phyloP scores from a whole-genome alignment of 345 rosid species.

The Ailanthus altissimus region DNA sequence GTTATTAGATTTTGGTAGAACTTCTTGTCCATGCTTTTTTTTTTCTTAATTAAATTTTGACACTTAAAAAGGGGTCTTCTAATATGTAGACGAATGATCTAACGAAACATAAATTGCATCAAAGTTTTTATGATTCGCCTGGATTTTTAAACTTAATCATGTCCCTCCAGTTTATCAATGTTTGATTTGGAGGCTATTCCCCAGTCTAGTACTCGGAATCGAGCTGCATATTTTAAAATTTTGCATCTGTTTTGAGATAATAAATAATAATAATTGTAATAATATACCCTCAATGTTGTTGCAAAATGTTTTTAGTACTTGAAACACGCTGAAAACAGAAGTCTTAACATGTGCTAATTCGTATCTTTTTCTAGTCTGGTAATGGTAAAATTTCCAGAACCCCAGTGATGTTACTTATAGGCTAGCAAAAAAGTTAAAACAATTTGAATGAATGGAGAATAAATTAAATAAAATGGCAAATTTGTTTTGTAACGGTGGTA shows the following conservation, averaged over 20 bases:
- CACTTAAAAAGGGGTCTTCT: too few relatives aligned
- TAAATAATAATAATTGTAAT: too few relatives aligned
- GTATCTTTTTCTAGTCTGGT: neutral
- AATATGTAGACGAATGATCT: too few relatives aligned
- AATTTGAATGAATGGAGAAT: neutral
- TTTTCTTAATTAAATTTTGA: too few relatives aligned
- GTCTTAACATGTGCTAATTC: neutral
- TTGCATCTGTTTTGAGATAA: neutral
- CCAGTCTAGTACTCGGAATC: neutral
- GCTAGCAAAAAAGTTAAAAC: neutral
- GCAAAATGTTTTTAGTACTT: too few relatives aligned
- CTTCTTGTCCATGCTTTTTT: conserved; percentile 5
- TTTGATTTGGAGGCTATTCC: neutral
- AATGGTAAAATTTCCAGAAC: too few relatives aligned
- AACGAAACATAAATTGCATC: too few relatives aligned
- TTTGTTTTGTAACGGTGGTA: neutral
- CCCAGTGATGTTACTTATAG: neutral
- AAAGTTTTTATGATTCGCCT: too few relatives aligned
- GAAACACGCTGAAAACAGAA: neutral
- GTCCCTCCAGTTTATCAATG: too few relatives aligned
- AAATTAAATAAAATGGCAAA: neutral
- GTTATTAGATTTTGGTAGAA: conserved; percentile 12
- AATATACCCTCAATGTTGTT: too few relatives aligned
- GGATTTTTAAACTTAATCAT: too few relatives aligned
- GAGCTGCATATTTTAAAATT: neutral